Evolutionary conservation across 208 protist genomes (phyloP).

Genomic region (Leishmania tropica): DNA sequence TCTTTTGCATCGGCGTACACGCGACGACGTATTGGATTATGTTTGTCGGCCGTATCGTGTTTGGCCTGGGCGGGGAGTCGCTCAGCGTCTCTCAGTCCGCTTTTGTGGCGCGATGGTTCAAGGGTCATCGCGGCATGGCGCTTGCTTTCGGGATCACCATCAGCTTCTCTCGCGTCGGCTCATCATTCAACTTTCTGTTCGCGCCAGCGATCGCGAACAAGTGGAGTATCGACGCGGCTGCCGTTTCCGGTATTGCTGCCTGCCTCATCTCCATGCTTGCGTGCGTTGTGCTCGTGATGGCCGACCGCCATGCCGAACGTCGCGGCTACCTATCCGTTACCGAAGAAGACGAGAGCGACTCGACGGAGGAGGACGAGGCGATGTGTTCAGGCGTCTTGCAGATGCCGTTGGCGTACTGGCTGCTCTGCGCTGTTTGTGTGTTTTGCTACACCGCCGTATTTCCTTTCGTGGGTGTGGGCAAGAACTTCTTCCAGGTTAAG

Average conservation of each 20-base stretch:
- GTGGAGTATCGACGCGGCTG: slow-evolving; percentile 59
- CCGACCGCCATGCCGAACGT: slow-evolving; percentile 75
- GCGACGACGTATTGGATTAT: slow-evolving; percentile 65
- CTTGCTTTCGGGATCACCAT: slow-evolving; percentile 93
- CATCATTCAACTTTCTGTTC: slow-evolving; percentile 92
- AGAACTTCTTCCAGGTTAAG: slow-evolving; percentile 88
- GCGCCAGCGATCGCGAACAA: slow-evolving; percentile 75
- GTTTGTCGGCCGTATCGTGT: slow-evolving; percentile 81
- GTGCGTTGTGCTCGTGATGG: slow-evolving; percentile 57
- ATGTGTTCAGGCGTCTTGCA: slow-evolving; percentile 41
- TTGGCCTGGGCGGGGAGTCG: slow-evolving; percentile 90
- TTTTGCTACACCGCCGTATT: slow-evolving; percentile 87
- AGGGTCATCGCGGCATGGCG: slow-evolving; percentile 75
- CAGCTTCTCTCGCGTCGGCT: slow-evolving; percentile 88
- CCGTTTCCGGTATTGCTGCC: slow-evolving; percentile 54
- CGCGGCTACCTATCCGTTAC: slow-evolving; percentile 54
- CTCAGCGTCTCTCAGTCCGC: slow-evolving; percentile 89
- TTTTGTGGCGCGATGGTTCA: slow-evolving; percentile 94
- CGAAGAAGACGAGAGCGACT: slow-evolving; percentile 39
- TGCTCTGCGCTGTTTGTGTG: slow-evolving; percentile 82
- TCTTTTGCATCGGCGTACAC: slow-evolving; percentile 83
- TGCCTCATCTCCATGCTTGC: slow-evolving; percentile 73
- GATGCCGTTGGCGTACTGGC: slow-evolving; percentile 80
- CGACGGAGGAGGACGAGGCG: slow-evolving; percentile 16
- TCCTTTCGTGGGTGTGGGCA: slow-evolving; percentile 83